Conservation (phyloP, 2,329 filamentous ascomycete genomes). For the Biscogniauxia mediterranea region DNA sequence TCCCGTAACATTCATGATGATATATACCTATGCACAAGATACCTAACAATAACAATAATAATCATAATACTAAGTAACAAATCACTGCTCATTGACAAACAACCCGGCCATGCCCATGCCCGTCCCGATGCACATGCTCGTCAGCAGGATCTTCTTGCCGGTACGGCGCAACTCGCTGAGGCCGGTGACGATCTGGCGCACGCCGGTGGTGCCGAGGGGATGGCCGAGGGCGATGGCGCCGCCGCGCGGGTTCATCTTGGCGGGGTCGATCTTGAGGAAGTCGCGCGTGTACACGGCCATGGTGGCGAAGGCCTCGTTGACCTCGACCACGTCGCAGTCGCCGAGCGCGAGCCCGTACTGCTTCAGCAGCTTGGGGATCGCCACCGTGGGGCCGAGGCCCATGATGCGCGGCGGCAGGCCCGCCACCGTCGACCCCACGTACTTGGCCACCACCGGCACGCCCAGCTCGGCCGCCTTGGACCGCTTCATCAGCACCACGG, state of each 20-base stretch:
- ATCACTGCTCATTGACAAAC: slow-evolving; percentile 59
- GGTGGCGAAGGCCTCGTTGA: slow-evolving; percentile 97
- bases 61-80: background rate
- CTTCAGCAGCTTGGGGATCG: slow-evolving; percentile 77
- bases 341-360: slow-evolving; percentile 75
- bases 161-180: slow-evolving; percentile 79
- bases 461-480: slow-evolving; percentile 82
- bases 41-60: too few relatives aligned
- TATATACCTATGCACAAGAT: too few relatives aligned
- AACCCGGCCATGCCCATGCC: slow-evolving; percentile 68
- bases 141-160: slow-evolving; percentile 88
- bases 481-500: slow-evolving; percentile 90
- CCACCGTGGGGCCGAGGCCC: slow-evolving; percentile 81
- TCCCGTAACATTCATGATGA: too few relatives aligned
- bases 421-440: slow-evolving; percentile 85
- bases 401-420: slow-evolving; percentile 92
- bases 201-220: slow-evolving; percentile 75
- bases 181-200: slow-evolving; percentile 83
- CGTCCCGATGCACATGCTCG: slow-evolving; percentile 82
- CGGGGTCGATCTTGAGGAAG: slow-evolving; percentile 65
- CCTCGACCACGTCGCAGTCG: slow-evolving; percentile 86
- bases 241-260: slow-evolving; percentile 79
- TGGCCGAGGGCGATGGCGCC: slow-evolving; percentile 83
- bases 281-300: slow-evolving; percentile 95
- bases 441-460: slow-evolving; percentile 93